phyloP scores from a whole-genome alignment of 148 eudicot genomes.

The Rhododendron henanense region DNA sequence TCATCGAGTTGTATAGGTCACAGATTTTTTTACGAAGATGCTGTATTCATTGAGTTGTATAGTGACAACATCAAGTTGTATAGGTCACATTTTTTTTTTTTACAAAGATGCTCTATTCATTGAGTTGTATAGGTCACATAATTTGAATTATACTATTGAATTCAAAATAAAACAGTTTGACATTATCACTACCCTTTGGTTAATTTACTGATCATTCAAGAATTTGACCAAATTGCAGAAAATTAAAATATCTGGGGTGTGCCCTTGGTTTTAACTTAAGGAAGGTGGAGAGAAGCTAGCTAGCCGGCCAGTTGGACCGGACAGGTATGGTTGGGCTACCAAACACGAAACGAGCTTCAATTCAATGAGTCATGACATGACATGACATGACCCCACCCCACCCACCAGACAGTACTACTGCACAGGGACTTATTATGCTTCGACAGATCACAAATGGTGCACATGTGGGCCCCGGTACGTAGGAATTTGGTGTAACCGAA shows the following conservation, averaged over 20 bases:
- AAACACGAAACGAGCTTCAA: neutral
- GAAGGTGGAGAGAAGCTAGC: neutral
- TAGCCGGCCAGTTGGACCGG: neutral
- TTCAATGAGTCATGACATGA: no score
- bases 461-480: constrained; percentile 5
- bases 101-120: no score
- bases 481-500: constrained; percentile 15
- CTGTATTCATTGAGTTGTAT: no score
- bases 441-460: neutral
- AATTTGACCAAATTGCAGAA: neutral
- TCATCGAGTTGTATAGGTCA: no score
- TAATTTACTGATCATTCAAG: neutral
- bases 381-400: neutral
- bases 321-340: neutral
- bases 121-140: no score
- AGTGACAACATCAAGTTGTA: no score
- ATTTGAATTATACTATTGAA: no score
- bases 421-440: neutral
- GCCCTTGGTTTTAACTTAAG: neutral
- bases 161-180: no score
- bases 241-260: neutral
- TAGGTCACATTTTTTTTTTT: no score
- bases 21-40: no score
- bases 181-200: no score
- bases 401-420: neutral